Percentiles rank a stretch among this genome's conserved stretches.
These are phyloP conservation scores for Pyrrhoderma lamaoense DNA, from an alignment of 1,284 basidiomycete species.

Conservation along the genomic window DNA sequence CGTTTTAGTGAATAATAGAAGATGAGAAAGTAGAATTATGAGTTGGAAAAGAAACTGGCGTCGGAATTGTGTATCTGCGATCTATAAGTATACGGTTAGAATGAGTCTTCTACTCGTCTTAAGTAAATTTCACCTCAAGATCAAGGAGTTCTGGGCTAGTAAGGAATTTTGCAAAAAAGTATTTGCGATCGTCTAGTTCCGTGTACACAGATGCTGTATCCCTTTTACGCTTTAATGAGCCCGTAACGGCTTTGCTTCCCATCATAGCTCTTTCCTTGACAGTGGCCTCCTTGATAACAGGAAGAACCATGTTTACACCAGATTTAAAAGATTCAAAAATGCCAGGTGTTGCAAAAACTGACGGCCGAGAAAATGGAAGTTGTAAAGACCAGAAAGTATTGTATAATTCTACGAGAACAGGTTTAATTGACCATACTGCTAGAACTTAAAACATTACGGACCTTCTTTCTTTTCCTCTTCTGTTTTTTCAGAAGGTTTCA, in stretches of 20 bases:
- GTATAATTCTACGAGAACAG: constrained; percentile 56
- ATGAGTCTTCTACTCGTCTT: background rate
- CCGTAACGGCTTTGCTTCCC: constrained; percentile 50
- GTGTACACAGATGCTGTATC: constrained; percentile 35
- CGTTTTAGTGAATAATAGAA: constrained; percentile 68
- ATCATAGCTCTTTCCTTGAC: constrained; percentile 77
- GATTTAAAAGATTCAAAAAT: constrained; percentile 59
- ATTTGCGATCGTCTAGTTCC: constrained; percentile 44
- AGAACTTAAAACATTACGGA: constrained; percentile 26
- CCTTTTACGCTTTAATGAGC: constrained; percentile 55
- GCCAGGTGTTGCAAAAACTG: constrained; percentile 47
- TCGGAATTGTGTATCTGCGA: constrained; percentile 83
- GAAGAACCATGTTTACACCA: constrained; percentile 61
- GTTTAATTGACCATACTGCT: constrained; percentile 2
- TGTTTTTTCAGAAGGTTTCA: constrained; percentile 22
- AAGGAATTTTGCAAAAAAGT: constrained; percentile 89
- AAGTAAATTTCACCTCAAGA: constrained; percentile 56
- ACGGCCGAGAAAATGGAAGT: constrained; percentile 66
- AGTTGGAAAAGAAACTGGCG: constrained; percentile 88
- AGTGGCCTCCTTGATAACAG: constrained; percentile 75
- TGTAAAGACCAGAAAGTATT: constrained; percentile 82
- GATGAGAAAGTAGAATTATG: constrained; percentile 74
- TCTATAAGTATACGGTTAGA: constrained; percentile 35
- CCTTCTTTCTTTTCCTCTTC: constrained; percentile 53
- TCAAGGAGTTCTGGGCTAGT: constrained; percentile 81